phyloP scores from a whole-genome alignment of 2,329 filamentous ascomycete species.

The Curvularia spicifera region DNA sequence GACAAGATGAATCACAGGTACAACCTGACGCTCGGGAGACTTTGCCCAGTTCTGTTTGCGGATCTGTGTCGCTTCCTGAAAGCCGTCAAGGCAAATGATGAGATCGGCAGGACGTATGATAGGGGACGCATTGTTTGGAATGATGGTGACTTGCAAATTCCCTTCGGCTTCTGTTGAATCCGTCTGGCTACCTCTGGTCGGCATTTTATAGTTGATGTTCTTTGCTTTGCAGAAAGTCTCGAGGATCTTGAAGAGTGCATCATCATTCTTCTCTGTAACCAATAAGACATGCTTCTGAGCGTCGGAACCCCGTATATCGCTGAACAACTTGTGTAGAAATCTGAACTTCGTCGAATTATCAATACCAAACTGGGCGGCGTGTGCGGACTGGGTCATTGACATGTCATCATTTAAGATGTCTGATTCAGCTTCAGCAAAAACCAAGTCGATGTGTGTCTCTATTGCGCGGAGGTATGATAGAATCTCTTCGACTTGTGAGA shows the following conservation, averaged over 20 bases:
- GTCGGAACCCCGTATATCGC: constrained; percentile 24
- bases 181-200: constrained; percentile 25
- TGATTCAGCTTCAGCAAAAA: constrained; percentile 31
- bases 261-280: constrained; percentile 31
- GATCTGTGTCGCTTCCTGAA: constrained; percentile 32
- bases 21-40: constrained; percentile 22
- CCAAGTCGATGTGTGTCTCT: constrained; percentile 44
- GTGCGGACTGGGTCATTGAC: constrained; percentile 25
- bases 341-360: constrained; percentile 45
- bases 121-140: constrained; percentile 35
- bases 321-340: constrained; percentile 37
- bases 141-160: constrained; percentile 43
- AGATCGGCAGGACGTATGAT: constrained; percentile 43
- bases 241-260: constrained; percentile 34
- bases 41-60: constrained; percentile 35
- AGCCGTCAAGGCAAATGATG: constrained; percentile 52
- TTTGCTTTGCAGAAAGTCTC: constrained; percentile 36
- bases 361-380: constrained; percentile 35
- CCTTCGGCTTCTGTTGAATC: constrained; percentile 20
- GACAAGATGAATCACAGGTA: constrained; percentile 50
- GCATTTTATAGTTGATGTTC: constrained; percentile 34
- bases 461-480: constrained; percentile 32
- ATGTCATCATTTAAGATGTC: constrained; percentile 14
- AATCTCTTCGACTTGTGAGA: constrained; percentile 27
- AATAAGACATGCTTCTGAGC: constrained; percentile 39